Evolutionary conservation across 1,284 basidiomycete genomes (phyloP), one percentile per base, ranked within the genome.

Genomic region (Rhodotorula sp.): DNA sequence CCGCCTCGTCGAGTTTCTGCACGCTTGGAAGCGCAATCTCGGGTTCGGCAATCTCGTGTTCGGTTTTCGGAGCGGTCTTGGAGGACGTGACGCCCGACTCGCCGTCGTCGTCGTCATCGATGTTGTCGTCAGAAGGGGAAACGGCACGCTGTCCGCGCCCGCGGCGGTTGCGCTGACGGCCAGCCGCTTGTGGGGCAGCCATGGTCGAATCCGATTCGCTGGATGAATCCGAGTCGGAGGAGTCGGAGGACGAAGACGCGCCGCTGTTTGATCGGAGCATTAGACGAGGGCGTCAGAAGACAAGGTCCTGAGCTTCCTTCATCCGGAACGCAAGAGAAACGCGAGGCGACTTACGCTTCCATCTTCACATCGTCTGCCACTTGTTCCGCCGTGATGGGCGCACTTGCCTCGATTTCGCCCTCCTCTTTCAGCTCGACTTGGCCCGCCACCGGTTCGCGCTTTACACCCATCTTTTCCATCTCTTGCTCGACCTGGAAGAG

Each of bases 1-100:
- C 76, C 74, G 89, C 89, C 37, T 86, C 82, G 17, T 83, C 79
- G 0, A 82, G 64, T 46, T 70, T 73, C 37, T 74, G 79, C 56
- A 84, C 78, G 62, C 82, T 80, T 44, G 83, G 81, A 26, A 81
- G 73, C 22, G 79, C 77, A 15, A 83, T 71, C 2, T 81, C 80
- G 10, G 82, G 79, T 26, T 80, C 79, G 49, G 79, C 76, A 1
- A 81, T 69, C 63, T 82, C 79, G 70, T 84, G 82, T 29, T 79
- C 78, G 29, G 80, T 81, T 26, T 78, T 75, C 6, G 82, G 80
- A 3, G 79, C 78, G 1, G 71, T 77, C 3, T 72, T 68, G 6
- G 75, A 62, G n/a, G 66, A 61, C 20, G 64, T 68, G 5, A 64
- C 69, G 17, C 69, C 78, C 33, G 75, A 18, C 53, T 64, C 62